These are phyloP conservation scores for Melastoma candidum DNA, from an alignment of 441 rosid genomes.

Conservation along the genomic window DNA sequence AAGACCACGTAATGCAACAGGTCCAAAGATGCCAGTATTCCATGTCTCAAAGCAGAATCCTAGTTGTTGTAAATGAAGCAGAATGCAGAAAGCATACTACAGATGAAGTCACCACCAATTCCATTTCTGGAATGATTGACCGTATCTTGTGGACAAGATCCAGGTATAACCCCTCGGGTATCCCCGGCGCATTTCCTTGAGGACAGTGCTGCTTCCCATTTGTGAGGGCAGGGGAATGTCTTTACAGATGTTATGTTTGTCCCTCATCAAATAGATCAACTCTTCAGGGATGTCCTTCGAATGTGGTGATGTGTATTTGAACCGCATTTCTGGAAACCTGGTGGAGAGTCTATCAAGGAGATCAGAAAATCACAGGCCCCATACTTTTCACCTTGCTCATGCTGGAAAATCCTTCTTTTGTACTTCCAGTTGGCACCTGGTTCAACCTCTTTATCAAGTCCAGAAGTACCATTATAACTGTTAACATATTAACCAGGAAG, in stretches of 20 bases:
- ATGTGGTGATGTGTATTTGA: conserved; percentile 92
- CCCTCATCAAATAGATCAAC: conserved; percentile 63
- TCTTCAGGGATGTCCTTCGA: conserved; percentile 92
- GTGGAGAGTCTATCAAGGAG: conserved; percentile 71
- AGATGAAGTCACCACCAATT: conserved; percentile 79
- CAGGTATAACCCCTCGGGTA: conserved; percentile 82
- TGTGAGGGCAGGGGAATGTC: conserved; percentile 89
- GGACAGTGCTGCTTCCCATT: conserved; percentile 65
- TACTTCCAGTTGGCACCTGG: conserved; percentile 62
- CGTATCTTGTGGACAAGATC: conserved; percentile 76
- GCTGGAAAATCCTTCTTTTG: conserved; percentile 81
- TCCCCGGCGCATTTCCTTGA: conserved; percentile 78
- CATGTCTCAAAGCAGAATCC: conserved; percentile 39
- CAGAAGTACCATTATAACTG: conserved; percentile 74
- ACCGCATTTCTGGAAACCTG: conserved; percentile 87
- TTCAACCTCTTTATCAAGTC: conserved; percentile 42
- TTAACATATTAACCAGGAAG: conserved; percentile 92
- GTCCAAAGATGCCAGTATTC: conserved; percentile 41
- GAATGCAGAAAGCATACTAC: conserved; percentile 35
- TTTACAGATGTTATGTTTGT: conserved; percentile 72
- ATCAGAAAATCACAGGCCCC: conserved; percentile 79
- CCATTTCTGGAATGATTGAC: conserved; percentile 68
- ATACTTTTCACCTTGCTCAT: conserved; percentile 61
- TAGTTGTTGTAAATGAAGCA: neutral
- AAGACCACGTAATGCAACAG: conserved; percentile 43